Conservation (phyloP, 2,329 filamentous ascomycete genomes). For the Trichoderma simmonsii region DNA sequence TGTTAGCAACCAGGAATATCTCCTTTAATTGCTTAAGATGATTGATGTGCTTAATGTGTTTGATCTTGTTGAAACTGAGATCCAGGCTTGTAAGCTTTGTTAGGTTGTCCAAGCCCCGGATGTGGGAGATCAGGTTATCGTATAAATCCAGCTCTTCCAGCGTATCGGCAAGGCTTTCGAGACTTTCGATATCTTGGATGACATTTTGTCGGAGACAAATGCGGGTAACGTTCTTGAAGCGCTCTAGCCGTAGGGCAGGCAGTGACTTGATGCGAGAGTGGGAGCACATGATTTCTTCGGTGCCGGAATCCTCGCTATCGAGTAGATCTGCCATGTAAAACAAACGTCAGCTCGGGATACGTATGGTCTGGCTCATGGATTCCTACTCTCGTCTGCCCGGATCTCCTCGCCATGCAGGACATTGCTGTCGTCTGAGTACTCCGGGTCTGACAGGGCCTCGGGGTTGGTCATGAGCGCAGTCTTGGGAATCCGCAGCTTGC, state of each 20-base stretch:
- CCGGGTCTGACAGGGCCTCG: slow-evolving; percentile 78
- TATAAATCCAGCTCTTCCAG: slow-evolving; percentile 89
- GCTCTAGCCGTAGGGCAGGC: slow-evolving; percentile 71
- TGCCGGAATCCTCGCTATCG: slow-evolving; percentile 57
- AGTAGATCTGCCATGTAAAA: slow-evolving; percentile 48
- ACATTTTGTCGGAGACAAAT: slow-evolving; percentile 91
- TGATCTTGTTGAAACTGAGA: slow-evolving; percentile 98
- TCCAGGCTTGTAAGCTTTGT: slow-evolving; percentile 76
- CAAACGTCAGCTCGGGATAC: background rate
- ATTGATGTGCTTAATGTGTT: slow-evolving; percentile 87
- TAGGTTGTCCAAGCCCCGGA: slow-evolving; percentile 78
- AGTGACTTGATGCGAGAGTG: slow-evolving; percentile 82
- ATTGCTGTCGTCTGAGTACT: slow-evolving; percentile 73
- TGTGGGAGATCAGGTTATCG: slow-evolving; percentile 88
- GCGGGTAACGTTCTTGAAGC: slow-evolving; percentile 72
- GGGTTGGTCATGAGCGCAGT: slow-evolving; percentile 64
- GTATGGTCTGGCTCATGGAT: background rate
- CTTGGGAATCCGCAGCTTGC: slow-evolving; percentile 73
- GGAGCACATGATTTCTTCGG: slow-evolving; percentile 82
- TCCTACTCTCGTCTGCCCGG: slow-evolving; percentile 72
- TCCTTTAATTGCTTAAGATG: slow-evolving; percentile 77
- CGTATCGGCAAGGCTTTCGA: slow-evolving; percentile 61
- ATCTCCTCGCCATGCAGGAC: slow-evolving; percentile 71
- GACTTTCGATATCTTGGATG: slow-evolving; percentile 76
- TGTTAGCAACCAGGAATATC: slow-evolving; percentile 91